A percentile compares a stretch with the other conserved stretches of the same genome.
Evolutionary conservation across 164 flowering plant genomes (phyloP).

Genomic region (Buxus sempervirens): DNA sequence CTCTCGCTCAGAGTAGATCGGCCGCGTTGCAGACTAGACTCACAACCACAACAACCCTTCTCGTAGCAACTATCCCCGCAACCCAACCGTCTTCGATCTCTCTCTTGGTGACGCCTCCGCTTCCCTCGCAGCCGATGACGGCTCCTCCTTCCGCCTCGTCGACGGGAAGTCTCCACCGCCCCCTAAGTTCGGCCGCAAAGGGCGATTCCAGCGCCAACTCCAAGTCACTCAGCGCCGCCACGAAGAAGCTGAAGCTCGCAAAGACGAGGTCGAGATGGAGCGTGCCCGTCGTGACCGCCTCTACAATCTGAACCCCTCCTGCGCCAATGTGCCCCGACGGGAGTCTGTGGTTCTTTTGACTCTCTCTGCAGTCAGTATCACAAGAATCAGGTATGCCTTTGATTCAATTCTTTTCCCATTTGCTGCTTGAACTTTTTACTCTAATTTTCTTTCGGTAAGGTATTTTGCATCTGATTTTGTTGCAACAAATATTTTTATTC

Average conservation of each 20-base stretch:
- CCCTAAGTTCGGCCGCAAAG: conserved; percentile 46
- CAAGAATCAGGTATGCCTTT: too few species aligned
- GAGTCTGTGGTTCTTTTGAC: too few species aligned
- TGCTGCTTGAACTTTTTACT: too few species aligned
- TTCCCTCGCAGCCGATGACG: conserved; percentile 52
- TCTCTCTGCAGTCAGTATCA: too few species aligned
- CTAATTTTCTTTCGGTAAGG: too few species aligned
- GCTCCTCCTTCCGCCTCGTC: conserved; percentile 53
- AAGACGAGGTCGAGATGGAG: conserved; percentile 73
- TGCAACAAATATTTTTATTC: too few species aligned
- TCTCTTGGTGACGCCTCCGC: conserved; percentile 69
- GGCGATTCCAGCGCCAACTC: conserved; percentile 56
- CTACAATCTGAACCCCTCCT: conserved; percentile 53
- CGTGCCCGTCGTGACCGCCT: conserved; percentile 75
- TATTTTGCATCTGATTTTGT: too few species aligned
- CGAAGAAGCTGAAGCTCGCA: conserved; percentile 52
- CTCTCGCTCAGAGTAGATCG: conserved; percentile 89
- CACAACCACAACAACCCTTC: conserved; percentile 44
- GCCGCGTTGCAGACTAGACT: conserved; percentile 94
- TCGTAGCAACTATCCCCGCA: conserved; percentile 18
- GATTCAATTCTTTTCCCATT: too few species aligned
- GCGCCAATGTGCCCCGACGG: conserved; percentile 45
- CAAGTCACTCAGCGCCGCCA: conserved; percentile 89
- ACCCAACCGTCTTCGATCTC: conserved; percentile 66
- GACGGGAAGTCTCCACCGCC: conserved; percentile 43